Conservation (phyloP, 1,139 yeast species). For the Lodderomyces parapsilosis region DNA sequence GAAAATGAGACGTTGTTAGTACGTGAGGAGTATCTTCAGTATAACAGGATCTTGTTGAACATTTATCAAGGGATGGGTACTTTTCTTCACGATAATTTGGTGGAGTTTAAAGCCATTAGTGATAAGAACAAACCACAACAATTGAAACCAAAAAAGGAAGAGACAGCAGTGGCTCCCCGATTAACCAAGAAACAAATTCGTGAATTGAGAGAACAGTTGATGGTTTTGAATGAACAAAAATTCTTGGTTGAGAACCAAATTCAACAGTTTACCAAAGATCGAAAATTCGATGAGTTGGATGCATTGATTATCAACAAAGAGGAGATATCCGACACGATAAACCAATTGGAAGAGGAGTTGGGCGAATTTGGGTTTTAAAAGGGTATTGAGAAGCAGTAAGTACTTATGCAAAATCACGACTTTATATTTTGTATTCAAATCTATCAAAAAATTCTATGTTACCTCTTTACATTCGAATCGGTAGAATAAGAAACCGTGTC, state of each 20-base stretch:
- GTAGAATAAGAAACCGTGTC: slow-evolving; percentile 2
- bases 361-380: slow-evolving; percentile 63
- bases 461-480: slow-evolving; percentile 1
- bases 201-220: slow-evolving; percentile 66
- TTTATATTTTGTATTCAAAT: background rate
- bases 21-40: slow-evolving; percentile 15
- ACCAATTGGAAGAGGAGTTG: slow-evolving; percentile 45
- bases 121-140: slow-evolving; percentile 19
- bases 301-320: slow-evolving; percentile 57
- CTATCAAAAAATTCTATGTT: background rate
- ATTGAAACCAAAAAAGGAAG: slow-evolving; percentile 17
- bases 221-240: slow-evolving; percentile 84
- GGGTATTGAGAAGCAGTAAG: background rate
- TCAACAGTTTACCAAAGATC: slow-evolving; percentile 56
- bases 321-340: slow-evolving; percentile 59
- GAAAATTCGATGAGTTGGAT: slow-evolving; percentile 76
- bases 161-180: slow-evolving; percentile 19
- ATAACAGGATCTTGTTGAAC: slow-evolving; percentile 26
- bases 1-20: slow-evolving; percentile 18
- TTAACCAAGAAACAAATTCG: slow-evolving; percentile 54
- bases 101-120: slow-evolving; percentile 29
- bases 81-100: slow-evolving; percentile 35
- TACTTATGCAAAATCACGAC: background rate
- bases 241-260: slow-evolving; percentile 68
- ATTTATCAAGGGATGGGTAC: slow-evolving; percentile 34